These are phyloP conservation scores for Mycena floridula DNA, from an alignment of 768 basidiomycete species.

Conservation along the genomic window DNA sequence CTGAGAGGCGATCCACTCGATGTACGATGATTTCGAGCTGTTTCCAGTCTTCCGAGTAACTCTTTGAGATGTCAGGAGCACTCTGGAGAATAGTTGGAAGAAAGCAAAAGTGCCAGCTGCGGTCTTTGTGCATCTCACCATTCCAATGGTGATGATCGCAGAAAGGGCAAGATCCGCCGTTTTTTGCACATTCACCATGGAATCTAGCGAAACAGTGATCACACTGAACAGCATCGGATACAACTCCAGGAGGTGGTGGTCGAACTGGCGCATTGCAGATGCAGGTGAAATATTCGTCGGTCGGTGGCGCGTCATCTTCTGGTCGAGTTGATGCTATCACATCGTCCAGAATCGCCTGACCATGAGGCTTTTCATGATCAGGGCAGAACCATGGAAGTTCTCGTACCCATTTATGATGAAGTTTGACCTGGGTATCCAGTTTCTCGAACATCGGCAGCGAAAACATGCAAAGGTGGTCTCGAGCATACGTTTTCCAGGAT, in stretches of 20 bases:
- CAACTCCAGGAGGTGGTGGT: slow-evolving; percentile 67
- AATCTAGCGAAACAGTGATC: slow-evolving; percentile 86
- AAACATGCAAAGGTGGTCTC: slow-evolving; percentile 69
- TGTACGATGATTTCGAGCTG: slow-evolving; percentile 77
- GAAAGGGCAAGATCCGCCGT: slow-evolving; percentile 89
- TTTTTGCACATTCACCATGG: slow-evolving; percentile 79
- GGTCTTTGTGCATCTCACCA: slow-evolving; percentile 74
- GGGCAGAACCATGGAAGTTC: slow-evolving; percentile 76
- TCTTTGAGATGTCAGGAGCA: slow-evolving; percentile 75
- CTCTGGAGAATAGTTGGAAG: slow-evolving; percentile 61
- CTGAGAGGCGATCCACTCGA: slow-evolving; percentile 68
- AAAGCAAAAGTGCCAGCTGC: slow-evolving; percentile 80
- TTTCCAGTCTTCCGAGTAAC: slow-evolving; percentile 77
- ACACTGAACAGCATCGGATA: slow-evolving; percentile 85
- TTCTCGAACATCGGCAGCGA: slow-evolving; percentile 67
- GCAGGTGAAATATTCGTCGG: slow-evolving; percentile 80
- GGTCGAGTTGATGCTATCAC: slow-evolving; percentile 69
- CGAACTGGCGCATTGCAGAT: slow-evolving; percentile 74
- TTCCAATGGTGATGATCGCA: slow-evolving; percentile 93
- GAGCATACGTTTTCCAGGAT: slow-evolving; percentile 69
- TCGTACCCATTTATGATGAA: slow-evolving; percentile 67
- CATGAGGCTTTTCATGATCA: slow-evolving; percentile 60
- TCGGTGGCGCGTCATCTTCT: slow-evolving; percentile 74
- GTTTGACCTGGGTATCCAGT: slow-evolving; percentile 58
- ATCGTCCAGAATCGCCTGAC: slow-evolving; percentile 62